Conservation (phyloP, 345 rosid species). For the Brassica carinata region DNA sequence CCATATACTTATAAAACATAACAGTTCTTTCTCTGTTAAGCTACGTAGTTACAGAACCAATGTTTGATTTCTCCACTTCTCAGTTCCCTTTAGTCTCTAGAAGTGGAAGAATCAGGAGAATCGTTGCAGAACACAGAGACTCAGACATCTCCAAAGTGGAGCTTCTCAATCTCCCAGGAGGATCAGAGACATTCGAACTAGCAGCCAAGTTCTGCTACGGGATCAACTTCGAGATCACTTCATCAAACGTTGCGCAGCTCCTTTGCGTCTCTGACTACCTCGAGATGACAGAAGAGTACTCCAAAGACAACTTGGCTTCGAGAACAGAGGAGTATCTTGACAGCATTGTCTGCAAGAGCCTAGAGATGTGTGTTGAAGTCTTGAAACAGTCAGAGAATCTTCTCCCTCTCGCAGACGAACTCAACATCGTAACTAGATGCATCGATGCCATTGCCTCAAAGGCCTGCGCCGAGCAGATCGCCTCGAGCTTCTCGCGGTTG, state of each 20-base stretch:
- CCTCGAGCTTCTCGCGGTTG: conserved; percentile 90
- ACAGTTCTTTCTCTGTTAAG: conserved; percentile 6
- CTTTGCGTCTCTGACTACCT: conserved; percentile 86
- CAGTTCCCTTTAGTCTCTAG: conserved; percentile 96
- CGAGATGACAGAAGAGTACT: conserved; percentile 90
- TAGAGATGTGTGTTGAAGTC: conserved; percentile 87
- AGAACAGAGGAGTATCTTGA: conserved; percentile 92
- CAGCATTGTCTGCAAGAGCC: conserved; percentile 79
- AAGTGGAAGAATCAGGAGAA: conserved; percentile 78
- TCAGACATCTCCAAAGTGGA: conserved; percentile 86
- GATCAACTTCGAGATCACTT: conserved; percentile 85
- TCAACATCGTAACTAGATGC: conserved; percentile 74
- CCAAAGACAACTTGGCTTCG: conserved; percentile 82
- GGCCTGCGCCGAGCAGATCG: conserved; percentile 90
- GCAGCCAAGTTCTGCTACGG: conserved; percentile 97
- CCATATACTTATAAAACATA: not conserved
- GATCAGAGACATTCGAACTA: conserved; percentile 75
- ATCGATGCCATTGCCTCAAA: conserved; percentile 92
- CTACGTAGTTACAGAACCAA: not conserved
- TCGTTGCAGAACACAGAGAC: conserved; percentile 89
- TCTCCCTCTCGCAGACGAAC: conserved; percentile 92
- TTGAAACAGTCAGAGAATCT: conserved; percentile 84
- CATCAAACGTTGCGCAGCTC: conserved; percentile 85
- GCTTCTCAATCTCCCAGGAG: conserved; percentile 91
- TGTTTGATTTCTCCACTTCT: conserved; percentile 18